Evolutionary conservation across 768 basidiomycete species (phyloP), one percentile per base, ranked within the genome.

Genomic region (Chalciporus chontae): DNA sequence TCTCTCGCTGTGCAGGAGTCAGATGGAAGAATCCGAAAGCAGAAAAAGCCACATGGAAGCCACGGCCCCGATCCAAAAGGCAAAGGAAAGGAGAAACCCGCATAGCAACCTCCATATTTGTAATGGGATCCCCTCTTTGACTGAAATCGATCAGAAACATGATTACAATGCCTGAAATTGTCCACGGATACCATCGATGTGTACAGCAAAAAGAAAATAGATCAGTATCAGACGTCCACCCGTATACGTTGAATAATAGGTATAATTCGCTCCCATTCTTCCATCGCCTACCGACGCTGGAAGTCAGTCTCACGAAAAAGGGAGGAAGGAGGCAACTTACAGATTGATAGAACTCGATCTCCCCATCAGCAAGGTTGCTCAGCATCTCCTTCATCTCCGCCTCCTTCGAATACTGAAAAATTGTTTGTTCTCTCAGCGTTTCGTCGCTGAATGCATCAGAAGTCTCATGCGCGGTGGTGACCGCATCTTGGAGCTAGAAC

Each of bases 381-480:
- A 99, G 66, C 79, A 97, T 85, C 62, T 94, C 92, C 71, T 95
- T 96, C 95, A 98, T 96, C 72, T 99, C 96, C 43, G 85, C 79
- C 62, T 92, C 85, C 69, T 98, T 98, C 11, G 87, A 82, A 52
- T 82, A 77, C 64, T 96, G 91, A 72, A 98, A 98, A 52, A 90
- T 74, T 19, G 81, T 73, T 69, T 98, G 93, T 67, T 99, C 96
- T 42, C 86, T 79, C 21, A 98, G 70, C 13, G 94, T 95, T 68
- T 95, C 93, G 52, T 94, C 92, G 58, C 91, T 95, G 70, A 99
- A 99, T 4, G 93, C 92, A 59, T 94, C 92, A 1, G 91, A 93
- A 0, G 95, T 96, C 62, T 97, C 94, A 54, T 95, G 92, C 0
- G 94, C 91, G 13, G 88, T 89, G 4, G 88, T 87, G 15, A 99